Percentiles rank a stretch among this genome's conserved stretches.
These are phyloP conservation scores for Backusella tarrabulga DNA, from an alignment of 192 early-diverging fungal genomes.

Conservation along the genomic window DNA sequence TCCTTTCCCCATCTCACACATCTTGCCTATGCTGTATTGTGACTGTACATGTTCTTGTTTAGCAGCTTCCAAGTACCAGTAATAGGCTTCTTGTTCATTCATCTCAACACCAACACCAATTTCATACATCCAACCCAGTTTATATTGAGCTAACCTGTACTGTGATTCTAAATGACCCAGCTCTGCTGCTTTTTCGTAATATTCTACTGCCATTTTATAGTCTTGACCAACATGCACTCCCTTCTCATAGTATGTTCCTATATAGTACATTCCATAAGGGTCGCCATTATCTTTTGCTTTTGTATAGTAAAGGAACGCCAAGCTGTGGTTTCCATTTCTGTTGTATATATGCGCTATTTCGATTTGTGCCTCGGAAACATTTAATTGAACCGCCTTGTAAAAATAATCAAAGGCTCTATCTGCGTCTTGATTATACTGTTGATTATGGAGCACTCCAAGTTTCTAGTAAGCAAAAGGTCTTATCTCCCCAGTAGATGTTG, in stretches of 20 bases:
- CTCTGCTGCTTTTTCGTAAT: constrained; percentile 54
- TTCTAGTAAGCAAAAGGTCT: no score
- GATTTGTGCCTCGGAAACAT: no score
- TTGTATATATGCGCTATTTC: no score
- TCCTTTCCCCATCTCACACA: constrained; percentile 57
- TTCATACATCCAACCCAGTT: constrained; percentile 77
- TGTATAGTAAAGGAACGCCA: no score
- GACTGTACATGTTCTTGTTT: constrained; percentile 49
- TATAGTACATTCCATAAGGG: constrained; percentile 37
- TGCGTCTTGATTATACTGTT: no score
- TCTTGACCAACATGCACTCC: constrained; percentile 52
- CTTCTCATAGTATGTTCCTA: constrained; percentile 58
- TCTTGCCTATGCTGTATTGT: constrained; percentile 53
- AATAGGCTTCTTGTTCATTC: constrained; percentile 61
- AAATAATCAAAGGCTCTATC: no score
- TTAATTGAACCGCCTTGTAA: no score
- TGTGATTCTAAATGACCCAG: constrained; percentile 51
- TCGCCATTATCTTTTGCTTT: no score
- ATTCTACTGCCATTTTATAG: constrained; percentile 47
- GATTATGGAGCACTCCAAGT: no score
- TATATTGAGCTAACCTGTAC: constrained; percentile 66
- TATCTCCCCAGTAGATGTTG: no score
- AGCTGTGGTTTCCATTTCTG: no score
- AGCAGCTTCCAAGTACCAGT: constrained; percentile 53
- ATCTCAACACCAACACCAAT: constrained; percentile 66